phyloP scores from a whole-genome alignment of 352 stramenopile species.

The Pythium grandisporangium region DNA sequence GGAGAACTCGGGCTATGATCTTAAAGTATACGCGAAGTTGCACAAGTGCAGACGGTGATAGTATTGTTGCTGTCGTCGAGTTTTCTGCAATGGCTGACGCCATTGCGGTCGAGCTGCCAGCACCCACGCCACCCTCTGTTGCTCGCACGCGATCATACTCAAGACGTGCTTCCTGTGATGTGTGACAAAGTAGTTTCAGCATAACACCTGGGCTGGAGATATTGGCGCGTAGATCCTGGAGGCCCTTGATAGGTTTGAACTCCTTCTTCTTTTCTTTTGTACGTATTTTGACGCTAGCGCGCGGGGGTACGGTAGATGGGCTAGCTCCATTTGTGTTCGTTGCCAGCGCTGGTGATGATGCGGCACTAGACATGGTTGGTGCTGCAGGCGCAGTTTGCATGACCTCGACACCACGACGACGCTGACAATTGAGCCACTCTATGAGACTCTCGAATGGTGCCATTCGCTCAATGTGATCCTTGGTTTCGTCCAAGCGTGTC shows the following conservation, averaged over 20 bases:
- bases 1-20: conserved; percentile 32
- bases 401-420: conserved; percentile 30
- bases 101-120: conserved; percentile 10
- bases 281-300: too few relatives aligned
- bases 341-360: background rate
- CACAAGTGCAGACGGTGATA: conserved; percentile 37
- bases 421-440: conserved; percentile 66
- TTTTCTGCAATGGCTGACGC: conserved; percentile 24
- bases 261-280: conserved; percentile 69
- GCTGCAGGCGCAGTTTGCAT: conserved; percentile 10
- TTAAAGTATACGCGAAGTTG: conserved; percentile 74
- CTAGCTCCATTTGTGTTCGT: too few relatives aligned
- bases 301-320: too few relatives aligned
- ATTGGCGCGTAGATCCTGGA: conserved; percentile 43
- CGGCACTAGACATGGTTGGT: background rate
- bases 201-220: conserved; percentile 54
- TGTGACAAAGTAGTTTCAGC: conserved; percentile 67
- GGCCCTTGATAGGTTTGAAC: conserved; percentile 48
- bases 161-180: conserved; percentile 28
- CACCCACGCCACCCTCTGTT: too few relatives aligned
- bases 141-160: conserved; percentile 46
- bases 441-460: conserved; percentile 50
- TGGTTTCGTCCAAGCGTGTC: conserved; percentile 16
- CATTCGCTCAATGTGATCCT: conserved; percentile 27
- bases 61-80: conserved; percentile 39